Percentiles rank a stretch among this genome's conserved stretches.
These are phyloP conservation scores for Auriculariales sp. DNA, from an alignment of 768 basidiomycete genomes.

Conservation along the genomic window DNA sequence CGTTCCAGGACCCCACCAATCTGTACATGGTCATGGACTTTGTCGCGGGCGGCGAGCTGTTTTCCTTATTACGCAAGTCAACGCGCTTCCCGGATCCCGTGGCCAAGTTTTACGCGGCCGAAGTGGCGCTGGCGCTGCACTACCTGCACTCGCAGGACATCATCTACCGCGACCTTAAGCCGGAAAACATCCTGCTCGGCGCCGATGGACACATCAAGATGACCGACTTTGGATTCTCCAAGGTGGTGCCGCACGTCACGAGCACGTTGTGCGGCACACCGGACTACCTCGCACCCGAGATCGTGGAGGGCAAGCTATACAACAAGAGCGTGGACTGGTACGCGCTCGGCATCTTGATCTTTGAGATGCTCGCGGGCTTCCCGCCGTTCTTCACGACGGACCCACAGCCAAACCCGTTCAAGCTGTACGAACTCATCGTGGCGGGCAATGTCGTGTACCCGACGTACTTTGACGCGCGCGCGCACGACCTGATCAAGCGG, in stretches of 20 bases:
- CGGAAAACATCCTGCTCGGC: constrained; percentile 88
- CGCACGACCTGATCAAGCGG: constrained; percentile 79
- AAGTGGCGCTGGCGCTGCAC: constrained; percentile 84
- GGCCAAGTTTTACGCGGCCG: constrained; percentile 94
- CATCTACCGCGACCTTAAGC: constrained; percentile 95
- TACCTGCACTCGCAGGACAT: constrained; percentile 78
- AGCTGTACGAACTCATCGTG: constrained; percentile 85
- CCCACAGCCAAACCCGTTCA: constrained; percentile 49
- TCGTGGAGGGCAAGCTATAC: constrained; percentile 25
- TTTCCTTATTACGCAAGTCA: constrained; percentile 81
- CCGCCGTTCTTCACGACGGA: constrained; percentile 89
- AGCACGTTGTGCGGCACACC: constrained; percentile 95
- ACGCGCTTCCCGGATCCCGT: constrained; percentile 95
- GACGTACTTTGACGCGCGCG: constrained; percentile 50
- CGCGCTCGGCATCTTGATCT: constrained; percentile 90
- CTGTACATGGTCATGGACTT: constrained; percentile 98
- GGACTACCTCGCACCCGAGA: constrained; percentile 92
- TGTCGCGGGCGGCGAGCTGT: constrained; percentile 92
- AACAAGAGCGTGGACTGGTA: constrained; percentile 95
- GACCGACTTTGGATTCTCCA: constrained; percentile 94
- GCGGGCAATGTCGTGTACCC: constrained; percentile 78
- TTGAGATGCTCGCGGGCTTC: constrained; percentile 93
- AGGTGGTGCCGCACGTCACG: constrained; percentile 70
- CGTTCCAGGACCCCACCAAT: constrained; percentile 82
- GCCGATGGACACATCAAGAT: constrained; percentile 96